Evolutionary conservation across 805 yeast species (phyloP), one percentile per base, ranked within the genome.

Genomic region (Lipomyces japonicus): DNA sequence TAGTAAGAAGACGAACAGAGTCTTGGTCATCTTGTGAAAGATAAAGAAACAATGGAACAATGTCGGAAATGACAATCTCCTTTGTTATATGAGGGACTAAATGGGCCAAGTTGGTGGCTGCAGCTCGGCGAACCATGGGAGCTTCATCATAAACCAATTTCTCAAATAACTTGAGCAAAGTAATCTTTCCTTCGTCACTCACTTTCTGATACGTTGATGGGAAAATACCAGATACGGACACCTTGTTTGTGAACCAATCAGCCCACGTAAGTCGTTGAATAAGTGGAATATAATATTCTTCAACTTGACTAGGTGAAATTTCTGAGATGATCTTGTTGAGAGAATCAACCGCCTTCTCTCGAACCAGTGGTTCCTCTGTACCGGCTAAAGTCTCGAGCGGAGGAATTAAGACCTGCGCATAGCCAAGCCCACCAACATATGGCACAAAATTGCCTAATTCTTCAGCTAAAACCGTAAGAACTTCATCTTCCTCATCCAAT

Each of bases 61-160:
- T 41, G n/a, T 59, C 61, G 3, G 47, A 21, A 10, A 51, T 44
- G 14, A 61, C 55, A 6, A 32, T 35, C 18, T 54, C 57, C 18
- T 51, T 43, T 19, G 48, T 53, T 23, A 61, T 43, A 30, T 37
- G 50, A 14, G 50, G 32, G 5, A 47, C 44, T 16, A 53, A 53
- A 4, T 28, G 42, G 4, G 55, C 34, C 59, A 93, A 76, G 63
- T 84, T 79, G 37, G 80, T 79, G 4, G 95, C 97, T 14, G 97
- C 95, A 7, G 96, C 85, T 65, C 97, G 82, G 69, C 96, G 82
- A 19, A 93, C 97, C 96, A 93, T 89, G 54, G 99, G 98, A 18
- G 95, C 86, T 51, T 93, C 98, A 68, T 93, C 97, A 57, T 77
- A 78, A 42, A 86, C 79, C 59, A 93, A 74, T 59, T 81, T 84